Evolutionary conservation across 2,329 filamentous ascomycete genomes (phyloP), one percentile per base, ranked within the genome.

Genomic region (Scytalidium lignicola): DNA sequence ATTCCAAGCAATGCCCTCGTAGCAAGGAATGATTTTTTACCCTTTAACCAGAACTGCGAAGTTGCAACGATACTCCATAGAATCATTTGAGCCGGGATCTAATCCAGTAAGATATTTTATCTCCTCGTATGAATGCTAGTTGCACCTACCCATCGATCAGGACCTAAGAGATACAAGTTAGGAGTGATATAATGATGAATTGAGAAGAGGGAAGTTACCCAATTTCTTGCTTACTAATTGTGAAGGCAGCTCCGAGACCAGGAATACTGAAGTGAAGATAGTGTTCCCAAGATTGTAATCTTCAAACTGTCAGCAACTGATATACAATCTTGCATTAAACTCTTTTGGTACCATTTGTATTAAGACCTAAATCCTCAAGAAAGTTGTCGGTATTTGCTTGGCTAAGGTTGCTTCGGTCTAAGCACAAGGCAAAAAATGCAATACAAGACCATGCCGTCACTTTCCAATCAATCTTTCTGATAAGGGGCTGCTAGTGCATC

Each of bases 331-430:
- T n/a, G n/a, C 12, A 18, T 42, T 21, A 8, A 17, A 12, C 4
- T 13, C 18, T 20, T 6, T 10, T 23, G 59, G 78, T 48, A 71
- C 70, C 69, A 53, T 78, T 64, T 0, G 50, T 67, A 67, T 42
- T 69, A 74, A 73, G 49, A 2, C 61, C 54, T 8, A 73, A 59
- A 43, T 80, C 82, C 53, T 62, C 66, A 2, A 85, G 65, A 67
- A 85, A 74, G 51, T 80, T 82, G 59, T 83, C 80, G 0, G 76
- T 78, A n/a, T 79, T 66, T 5, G 79, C 81, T 57, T 80, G 79
- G 4, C 54, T 52, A 8, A 83, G 69, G 56, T 83, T 84, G 26
- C 74, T 74, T 19, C 80, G 69, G 61, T 83, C 79, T 23, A 83
- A 67, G 53, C 83, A 76, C 3, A 83, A 69, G 1, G 75, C 75